phyloP scores from a whole-genome alignment of 306 rosid species.

The Vigna radiata region DNA sequence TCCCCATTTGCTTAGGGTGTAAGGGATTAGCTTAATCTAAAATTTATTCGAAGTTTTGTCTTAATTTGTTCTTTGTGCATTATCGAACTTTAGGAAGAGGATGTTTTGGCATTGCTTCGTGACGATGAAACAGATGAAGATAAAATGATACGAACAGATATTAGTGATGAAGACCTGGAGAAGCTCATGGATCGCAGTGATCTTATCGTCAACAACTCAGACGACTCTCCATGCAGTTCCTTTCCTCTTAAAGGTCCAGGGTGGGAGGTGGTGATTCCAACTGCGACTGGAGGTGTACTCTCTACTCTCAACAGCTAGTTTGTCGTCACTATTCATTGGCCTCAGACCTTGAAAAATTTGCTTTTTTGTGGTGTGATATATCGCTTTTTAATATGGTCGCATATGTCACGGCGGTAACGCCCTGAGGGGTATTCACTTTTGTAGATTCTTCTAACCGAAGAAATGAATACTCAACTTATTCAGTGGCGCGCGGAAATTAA shows the following conservation, averaged over 20 bases:
- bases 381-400: constrained; percentile 27
- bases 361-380: constrained; percentile 20
- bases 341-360: not conserved
- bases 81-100: constrained; percentile 64
- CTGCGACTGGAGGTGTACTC: constrained; percentile 80
- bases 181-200: constrained; percentile 86
- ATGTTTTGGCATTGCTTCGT: constrained; percentile 68
- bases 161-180: constrained; percentile 74
- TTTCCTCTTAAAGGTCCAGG: constrained; percentile 88
- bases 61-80: constrained; percentile 31
- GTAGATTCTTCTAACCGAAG: constrained; percentile 42
- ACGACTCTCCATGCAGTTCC: constrained; percentile 30
- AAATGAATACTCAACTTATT: constrained; percentile 8
- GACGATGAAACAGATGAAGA: constrained; percentile 88
- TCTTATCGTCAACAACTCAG: constrained; percentile 44
- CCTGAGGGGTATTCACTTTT: constrained; percentile 45
- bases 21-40: not conserved
- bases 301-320: constrained; percentile 78
- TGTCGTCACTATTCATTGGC: constrained; percentile 7
- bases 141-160: constrained; percentile 75
- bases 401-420: constrained; percentile 4
- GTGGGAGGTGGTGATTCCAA: constrained; percentile 94
- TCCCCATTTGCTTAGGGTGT: not conserved
- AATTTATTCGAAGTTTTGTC: constrained; percentile 8
- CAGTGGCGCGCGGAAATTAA: not conserved